A percentile compares a stretch with the other conserved stretches of the same genome.
These are phyloP conservation scores for Laetiporus sulphureus DNA, from an alignment of 1,284 basidiomycete genomes.

Conservation along the genomic window DNA sequence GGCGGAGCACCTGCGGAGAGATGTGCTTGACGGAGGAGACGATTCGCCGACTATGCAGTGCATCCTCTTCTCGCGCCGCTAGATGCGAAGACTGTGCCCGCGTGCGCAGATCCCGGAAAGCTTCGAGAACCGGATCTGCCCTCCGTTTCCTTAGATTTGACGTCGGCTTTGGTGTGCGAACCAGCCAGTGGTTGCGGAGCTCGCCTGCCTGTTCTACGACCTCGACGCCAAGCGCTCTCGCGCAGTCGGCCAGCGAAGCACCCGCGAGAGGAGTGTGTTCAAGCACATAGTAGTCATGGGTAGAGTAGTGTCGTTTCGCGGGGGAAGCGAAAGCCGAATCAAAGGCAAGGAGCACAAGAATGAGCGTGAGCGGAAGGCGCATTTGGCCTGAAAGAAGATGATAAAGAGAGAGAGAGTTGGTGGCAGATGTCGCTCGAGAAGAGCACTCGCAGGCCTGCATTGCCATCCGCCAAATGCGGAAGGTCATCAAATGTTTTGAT, in stretches of 20 bases:
- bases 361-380: constrained; percentile 25
- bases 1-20: constrained; percentile 52
- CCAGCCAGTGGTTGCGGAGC: constrained; percentile 78
- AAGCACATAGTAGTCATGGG: constrained; percentile 89
- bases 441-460: neutral
- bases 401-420: neutral
- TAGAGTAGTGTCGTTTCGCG: constrained; percentile 55
- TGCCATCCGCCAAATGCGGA: neutral
- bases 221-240: constrained; percentile 68
- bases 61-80: constrained; percentile 33
- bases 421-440: neutral
- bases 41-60: constrained; percentile 34
- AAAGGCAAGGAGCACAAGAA: constrained; percentile 23
- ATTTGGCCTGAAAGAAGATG: constrained; percentile 13
- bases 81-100: constrained; percentile 24
- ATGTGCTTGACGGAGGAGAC: constrained; percentile 53
- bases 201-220: constrained; percentile 87
- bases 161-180: constrained; percentile 49
- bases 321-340: constrained; percentile 29
- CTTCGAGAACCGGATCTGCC: constrained; percentile 46
- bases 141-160: constrained; percentile 20
- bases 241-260: constrained; percentile 52
- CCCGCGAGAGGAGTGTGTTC: constrained; percentile 57
- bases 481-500: too few relatives aligned
- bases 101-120: constrained; percentile 40